Evolutionary conservation across 179 eudicot genomes (phyloP).

Genomic region (Silene noctiflora): DNA sequence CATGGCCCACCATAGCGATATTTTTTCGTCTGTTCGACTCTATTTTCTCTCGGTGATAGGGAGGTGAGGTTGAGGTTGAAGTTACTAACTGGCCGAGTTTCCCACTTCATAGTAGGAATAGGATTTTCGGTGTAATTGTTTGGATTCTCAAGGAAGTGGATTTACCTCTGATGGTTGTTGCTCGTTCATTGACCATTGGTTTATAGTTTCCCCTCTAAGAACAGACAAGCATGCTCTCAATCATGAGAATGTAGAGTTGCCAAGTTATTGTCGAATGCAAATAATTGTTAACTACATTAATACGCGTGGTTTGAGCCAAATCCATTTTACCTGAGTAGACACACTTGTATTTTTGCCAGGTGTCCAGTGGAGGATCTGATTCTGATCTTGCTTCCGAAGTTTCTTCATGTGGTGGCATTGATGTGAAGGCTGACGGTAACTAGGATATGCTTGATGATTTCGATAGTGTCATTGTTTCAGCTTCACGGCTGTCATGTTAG

Average conservation of each 20-base stretch:
- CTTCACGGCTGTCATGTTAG: neutral
- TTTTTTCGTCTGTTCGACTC: neutral
- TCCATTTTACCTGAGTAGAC: neutral
- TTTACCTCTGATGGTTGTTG: neutral
- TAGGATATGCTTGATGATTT: neutral
- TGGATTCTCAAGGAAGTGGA: neutral
- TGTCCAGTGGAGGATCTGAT: neutral
- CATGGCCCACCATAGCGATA: neutral
- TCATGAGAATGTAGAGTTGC: neutral
- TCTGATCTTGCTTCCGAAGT: neutral
- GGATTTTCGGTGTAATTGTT: neutral
- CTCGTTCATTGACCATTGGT: no score
- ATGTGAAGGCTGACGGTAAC: neutral
- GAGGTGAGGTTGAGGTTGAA: neutral
- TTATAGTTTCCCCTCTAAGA: no score
- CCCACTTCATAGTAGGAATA: neutral
- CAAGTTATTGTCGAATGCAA: neutral
- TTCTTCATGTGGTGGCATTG: neutral
- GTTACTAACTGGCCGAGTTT: neutral
- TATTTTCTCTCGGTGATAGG: neutral
- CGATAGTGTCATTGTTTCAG: neutral
- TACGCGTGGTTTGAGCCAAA: neutral
- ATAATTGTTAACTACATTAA: neutral
- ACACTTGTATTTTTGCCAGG: constrained; percentile 2
- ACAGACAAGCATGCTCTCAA: neutral